A percentile compares a stretch with the other conserved stretches of the same genome.
Conservation (phyloP, 2,329 filamentous ascomycete species). For the Xylariales sp. region DNA sequence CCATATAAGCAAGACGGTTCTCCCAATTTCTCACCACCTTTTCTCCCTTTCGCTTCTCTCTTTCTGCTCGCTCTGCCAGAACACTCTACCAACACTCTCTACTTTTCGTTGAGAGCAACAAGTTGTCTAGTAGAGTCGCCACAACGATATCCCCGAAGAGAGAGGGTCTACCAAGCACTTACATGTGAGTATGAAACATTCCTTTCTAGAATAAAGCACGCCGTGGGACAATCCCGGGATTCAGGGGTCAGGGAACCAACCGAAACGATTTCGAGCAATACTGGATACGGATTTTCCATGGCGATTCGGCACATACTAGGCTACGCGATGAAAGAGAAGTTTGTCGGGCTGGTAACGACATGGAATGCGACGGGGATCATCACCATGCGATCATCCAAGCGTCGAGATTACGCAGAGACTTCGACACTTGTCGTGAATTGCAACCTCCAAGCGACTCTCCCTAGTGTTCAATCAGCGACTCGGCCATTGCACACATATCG, state of each 20-base stretch:
- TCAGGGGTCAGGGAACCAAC: no score
- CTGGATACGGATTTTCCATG: no score
- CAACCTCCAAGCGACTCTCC: no score
- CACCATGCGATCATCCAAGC: neutral
- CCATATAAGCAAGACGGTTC: constrained; percentile 31
- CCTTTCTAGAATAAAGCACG: neutral
- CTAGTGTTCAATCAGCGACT: no score
- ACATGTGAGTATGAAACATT: constrained; percentile 6
- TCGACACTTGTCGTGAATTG: neutral
- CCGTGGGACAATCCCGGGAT: neutral
- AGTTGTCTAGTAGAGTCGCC: constrained; percentile 9
- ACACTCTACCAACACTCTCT: constrained; percentile 18
- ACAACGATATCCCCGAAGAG: neutral
- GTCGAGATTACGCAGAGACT: neutral
- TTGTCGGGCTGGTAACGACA: neutral
- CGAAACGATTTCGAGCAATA: no score
- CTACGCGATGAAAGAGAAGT: neutral
- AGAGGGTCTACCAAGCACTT: constrained; percentile 3
- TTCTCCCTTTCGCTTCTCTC: constrained; percentile 25
- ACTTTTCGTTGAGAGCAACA: constrained; percentile 15
- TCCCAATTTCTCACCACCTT: constrained; percentile 23
- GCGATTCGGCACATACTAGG: neutral
- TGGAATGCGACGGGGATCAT: neutral
- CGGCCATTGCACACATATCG: no score
- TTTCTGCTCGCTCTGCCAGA: constrained; percentile 29